Percentiles rank a stretch among this genome's conserved stretches.
Evolutionary conservation across 257 asterid genomes (phyloP).

Genomic region (Solanum okadae): DNA sequence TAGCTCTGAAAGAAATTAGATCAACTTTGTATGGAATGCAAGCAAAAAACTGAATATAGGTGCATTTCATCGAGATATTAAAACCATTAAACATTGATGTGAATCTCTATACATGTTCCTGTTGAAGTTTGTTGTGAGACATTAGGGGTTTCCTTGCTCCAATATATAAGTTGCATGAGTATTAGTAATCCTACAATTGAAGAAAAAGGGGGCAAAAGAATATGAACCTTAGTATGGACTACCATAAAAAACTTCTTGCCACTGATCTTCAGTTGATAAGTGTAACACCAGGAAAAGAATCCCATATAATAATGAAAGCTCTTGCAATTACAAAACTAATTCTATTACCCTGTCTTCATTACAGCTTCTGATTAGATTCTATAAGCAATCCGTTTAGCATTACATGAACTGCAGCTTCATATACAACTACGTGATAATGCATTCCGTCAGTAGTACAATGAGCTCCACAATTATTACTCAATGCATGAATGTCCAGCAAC

Average conservation of each 20-base stretch:
- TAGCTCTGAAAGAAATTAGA: background rate
- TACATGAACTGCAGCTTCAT: conserved; percentile 70
- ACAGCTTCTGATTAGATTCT: conserved; percentile 73
- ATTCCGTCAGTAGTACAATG: conserved; percentile 81
- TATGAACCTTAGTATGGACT: conserved; percentile 15
- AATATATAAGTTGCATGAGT: conserved; percentile 19
- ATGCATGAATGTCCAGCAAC: conserved; percentile 49
- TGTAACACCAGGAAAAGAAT: conserved; percentile 9
- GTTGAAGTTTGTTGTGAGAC: conserved; percentile 34
- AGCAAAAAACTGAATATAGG: background rate
- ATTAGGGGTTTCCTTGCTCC: conserved; percentile 23
- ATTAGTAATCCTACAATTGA: conserved; percentile 24
- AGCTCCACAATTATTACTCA: conserved; percentile 62
- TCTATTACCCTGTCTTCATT: background rate
- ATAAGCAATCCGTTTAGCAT: conserved; percentile 82
- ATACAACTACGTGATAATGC: conserved; percentile 75
- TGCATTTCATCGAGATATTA: background rate
- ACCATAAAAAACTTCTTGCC: conserved; percentile 8
- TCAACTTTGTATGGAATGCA: background rate
- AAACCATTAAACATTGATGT: conserved; percentile 11
- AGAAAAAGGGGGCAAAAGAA: conserved; percentile 3
- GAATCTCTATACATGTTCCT: conserved; percentile 29
- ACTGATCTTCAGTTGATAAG: conserved; percentile 11
- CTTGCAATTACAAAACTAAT: background rate
- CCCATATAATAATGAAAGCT: background rate